These are phyloP conservation scores for Linum trigynum DNA, from an alignment of 345 rosid genomes.

Conservation along the genomic window DNA sequence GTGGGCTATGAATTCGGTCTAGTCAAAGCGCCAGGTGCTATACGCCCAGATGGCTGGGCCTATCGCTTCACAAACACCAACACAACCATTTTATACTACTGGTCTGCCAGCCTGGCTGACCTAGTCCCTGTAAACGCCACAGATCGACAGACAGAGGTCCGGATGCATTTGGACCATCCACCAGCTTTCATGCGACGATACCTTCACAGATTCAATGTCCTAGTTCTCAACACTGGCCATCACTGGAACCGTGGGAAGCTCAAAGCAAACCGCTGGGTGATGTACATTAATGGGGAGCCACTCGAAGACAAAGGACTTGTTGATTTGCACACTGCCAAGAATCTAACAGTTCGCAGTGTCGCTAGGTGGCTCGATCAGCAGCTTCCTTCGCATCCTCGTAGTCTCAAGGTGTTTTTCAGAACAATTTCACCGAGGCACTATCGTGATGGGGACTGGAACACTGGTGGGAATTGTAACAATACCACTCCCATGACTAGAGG, in stretches of 20 bases:
- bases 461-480: slow-evolving; percentile 39
- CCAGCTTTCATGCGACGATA: slow-evolving; percentile 32
- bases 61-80: slow-evolving; percentile 42
- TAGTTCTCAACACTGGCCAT: slow-evolving; percentile 48
- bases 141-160: slow-evolving; percentile 24
- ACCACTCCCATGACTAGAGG: slow-evolving; percentile 35
- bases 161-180: slow-evolving; percentile 54
- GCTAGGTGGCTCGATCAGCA: slow-evolving; percentile 43
- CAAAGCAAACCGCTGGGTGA: slow-evolving; percentile 34
- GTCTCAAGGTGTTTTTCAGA: slow-evolving; percentile 32
- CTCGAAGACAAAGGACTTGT: slow-evolving; percentile 20
- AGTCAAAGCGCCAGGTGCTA: slow-evolving; percentile 23
- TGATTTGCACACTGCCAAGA: slow-evolving; percentile 30
- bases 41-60: slow-evolving; percentile 47
- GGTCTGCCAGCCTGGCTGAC: slow-evolving; percentile 49
- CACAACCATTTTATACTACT: slow-evolving; percentile 46
- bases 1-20: slow-evolving; percentile 42
- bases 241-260: slow-evolving; percentile 51
- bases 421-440: slow-evolving; percentile 44
- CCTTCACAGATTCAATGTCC: slow-evolving; percentile 28
- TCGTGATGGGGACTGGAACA: slow-evolving; percentile 42
- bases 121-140: slow-evolving; percentile 29
- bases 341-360: slow-evolving; percentile 37
- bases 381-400: slow-evolving; percentile 23
- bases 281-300: slow-evolving; percentile 37